Conservation (phyloP, 2,329 filamentous ascomycete species). For the Fusarium sp. region DNA sequence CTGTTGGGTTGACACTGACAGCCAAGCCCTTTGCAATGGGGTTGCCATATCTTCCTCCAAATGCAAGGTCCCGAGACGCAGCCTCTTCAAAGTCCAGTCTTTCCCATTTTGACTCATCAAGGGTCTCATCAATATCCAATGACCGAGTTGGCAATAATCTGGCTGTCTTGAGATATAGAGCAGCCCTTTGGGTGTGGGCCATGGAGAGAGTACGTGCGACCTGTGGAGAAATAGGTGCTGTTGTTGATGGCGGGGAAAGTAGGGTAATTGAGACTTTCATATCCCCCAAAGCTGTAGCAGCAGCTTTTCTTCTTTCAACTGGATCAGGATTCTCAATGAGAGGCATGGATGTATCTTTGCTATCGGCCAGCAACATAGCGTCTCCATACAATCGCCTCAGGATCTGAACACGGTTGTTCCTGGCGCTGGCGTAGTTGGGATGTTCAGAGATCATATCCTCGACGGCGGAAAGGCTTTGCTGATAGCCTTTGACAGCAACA, state of each 20-base stretch:
- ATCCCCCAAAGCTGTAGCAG: conserved; percentile 61
- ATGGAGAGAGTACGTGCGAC: conserved; percentile 74
- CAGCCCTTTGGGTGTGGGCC: conserved; percentile 78
- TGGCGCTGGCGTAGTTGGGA: conserved; percentile 76
- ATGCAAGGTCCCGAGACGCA: conserved; percentile 71
- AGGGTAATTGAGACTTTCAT: conserved; percentile 69
- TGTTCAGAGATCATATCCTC: conserved; percentile 66
- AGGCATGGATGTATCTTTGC: conserved; percentile 53
- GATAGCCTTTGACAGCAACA: conserved; percentile 58
- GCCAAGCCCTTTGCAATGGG: conserved; percentile 73
- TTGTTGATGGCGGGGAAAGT: conserved; percentile 64
- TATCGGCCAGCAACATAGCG: conserved; percentile 61
- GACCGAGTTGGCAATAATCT: conserved; percentile 58
- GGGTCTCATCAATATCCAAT: conserved; percentile 53
- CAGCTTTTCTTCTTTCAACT: conserved; percentile 55
- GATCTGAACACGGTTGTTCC: conserved; percentile 80
- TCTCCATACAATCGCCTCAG: conserved; percentile 72
- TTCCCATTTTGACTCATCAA: conserved; percentile 63
- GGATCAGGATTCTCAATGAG: conserved; percentile 55
- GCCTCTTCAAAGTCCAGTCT: conserved; percentile 70
- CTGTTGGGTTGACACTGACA: conserved; percentile 74
- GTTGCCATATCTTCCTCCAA: conserved; percentile 73
- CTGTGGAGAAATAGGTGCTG: conserved; percentile 69
- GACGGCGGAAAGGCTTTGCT: conserved; percentile 61
- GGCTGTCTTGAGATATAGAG: conserved; percentile 70